phyloP scores from a whole-genome alignment of 345 rosid genomes.

The Camelina sativa region DNA sequence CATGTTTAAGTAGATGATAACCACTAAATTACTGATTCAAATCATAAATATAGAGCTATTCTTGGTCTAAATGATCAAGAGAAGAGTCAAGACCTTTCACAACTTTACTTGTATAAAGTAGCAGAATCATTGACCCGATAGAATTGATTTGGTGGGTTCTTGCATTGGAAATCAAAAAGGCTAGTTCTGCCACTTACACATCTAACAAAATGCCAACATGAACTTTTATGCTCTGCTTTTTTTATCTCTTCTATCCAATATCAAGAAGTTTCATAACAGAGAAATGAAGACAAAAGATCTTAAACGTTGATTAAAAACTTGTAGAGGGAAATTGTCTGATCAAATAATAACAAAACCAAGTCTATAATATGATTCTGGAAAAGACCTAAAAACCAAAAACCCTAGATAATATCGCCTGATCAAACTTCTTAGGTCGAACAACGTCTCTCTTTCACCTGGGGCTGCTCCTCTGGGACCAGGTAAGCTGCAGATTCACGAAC shows the following conservation, averaged over 20 bases:
- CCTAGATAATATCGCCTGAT: background rate
- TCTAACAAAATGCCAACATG: conserved; percentile 4
- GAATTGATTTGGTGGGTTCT: conserved; percentile 1
- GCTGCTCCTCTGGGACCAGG: background rate
- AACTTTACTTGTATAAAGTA: background rate
- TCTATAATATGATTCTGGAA: conserved; percentile 1
- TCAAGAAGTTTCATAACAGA: conserved; percentile 28
- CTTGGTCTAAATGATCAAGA: conserved; percentile 23
- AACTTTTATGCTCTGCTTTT: conserved; percentile 8
- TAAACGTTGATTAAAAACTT: background rate
- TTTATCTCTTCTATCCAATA: background rate
- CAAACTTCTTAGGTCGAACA: background rate
- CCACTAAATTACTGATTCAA: conserved; percentile 55
- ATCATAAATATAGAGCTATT: conserved; percentile 9
- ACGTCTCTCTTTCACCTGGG: background rate
- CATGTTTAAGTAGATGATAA: background rate
- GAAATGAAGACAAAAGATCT: conserved; percentile 17
- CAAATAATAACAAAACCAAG: background rate
- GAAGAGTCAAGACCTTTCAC: conserved; percentile 7
- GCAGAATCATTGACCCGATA: background rate
- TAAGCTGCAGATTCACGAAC: conserved; percentile 29
- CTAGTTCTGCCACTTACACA: background rate
- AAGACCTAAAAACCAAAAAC: background rate
- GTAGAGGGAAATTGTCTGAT: too few relatives aligned
- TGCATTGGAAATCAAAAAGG: background rate